These are phyloP conservation scores for Nakazawaea siamensis DNA, from an alignment of 805 yeast species.

Conservation along the genomic window DNA sequence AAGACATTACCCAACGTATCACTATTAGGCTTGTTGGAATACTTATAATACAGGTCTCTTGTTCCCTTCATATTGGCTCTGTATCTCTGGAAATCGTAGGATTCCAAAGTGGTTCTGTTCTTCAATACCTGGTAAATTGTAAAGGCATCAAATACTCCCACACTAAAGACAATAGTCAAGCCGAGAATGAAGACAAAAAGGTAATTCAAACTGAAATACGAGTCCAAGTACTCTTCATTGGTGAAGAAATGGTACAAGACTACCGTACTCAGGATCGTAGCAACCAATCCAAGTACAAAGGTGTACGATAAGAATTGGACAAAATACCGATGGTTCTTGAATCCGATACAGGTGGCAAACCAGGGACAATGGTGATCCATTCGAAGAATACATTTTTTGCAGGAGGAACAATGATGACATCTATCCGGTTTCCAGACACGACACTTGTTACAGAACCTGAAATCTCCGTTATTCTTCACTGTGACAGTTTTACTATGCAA, in stretches of 20 bases:
- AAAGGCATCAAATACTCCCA: conserved; percentile 48
- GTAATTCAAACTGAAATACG: conserved; percentile 46
- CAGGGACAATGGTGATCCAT: conserved; percentile 69
- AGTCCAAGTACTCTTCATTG: conserved; percentile 28
- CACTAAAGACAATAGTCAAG: conserved; percentile 44
- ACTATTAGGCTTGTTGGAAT: conserved; percentile 33
- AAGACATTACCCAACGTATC: conserved; percentile 56
- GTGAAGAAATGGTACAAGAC: conserved; percentile 42
- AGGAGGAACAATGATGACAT: conserved; percentile 47
- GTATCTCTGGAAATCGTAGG: conserved; percentile 46
- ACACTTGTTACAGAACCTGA: conserved; percentile 49
- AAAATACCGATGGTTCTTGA: conserved; percentile 70
- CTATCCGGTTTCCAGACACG: conserved; percentile 53
- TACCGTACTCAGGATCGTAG: conserved; percentile 30
- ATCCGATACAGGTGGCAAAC: conserved; percentile 87
- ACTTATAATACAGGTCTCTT: conserved; percentile 26
- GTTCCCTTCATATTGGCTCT: conserved; percentile 28
- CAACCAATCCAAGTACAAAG: conserved; percentile 35
- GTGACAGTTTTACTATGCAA: conserved; percentile 32
- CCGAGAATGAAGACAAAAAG: conserved; percentile 53
- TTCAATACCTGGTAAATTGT: conserved; percentile 47
- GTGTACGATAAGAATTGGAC: conserved; percentile 61
- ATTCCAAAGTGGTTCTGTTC: conserved; percentile 80
- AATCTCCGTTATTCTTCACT: conserved; percentile 51
- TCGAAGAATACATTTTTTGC: conserved; percentile 35